Evolutionary conservation across 2,329 filamentous ascomycete genomes (phyloP).

Genomic region (Amphichorda felina): DNA sequence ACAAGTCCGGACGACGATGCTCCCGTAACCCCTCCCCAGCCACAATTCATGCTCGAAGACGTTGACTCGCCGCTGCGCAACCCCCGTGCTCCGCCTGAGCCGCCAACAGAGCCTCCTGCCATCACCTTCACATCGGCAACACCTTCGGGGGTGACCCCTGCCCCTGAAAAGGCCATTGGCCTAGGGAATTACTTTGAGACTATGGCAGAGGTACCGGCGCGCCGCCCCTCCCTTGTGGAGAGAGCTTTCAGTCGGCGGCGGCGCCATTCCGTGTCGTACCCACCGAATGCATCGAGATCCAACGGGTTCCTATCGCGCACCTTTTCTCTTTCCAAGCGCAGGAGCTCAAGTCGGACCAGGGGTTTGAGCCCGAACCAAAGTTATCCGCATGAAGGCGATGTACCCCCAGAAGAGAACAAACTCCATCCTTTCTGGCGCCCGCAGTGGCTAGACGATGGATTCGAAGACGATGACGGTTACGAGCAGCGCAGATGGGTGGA

Average conservation of each 20-base stretch:
- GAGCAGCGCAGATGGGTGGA: conserved; percentile 4
- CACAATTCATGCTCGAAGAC: conserved; percentile 34
- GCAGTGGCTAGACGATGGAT: conserved; percentile 25
- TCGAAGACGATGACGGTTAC: conserved; percentile 14
- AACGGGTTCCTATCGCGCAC: conserved; percentile 34
- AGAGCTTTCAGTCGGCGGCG: conserved; percentile 39
- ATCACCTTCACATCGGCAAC: conserved; percentile 53
- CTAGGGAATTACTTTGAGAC: conserved; percentile 43
- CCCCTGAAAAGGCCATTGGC: conserved; percentile 36
- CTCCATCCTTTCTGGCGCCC: conserved; percentile 53
- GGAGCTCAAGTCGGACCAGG: not conserved
- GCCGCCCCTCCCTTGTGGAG: conserved; percentile 38
- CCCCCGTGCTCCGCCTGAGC: conserved; percentile 45
- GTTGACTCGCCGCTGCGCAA: conserved; percentile 52
- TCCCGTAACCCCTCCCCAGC: conserved; percentile 41
- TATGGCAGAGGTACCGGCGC: conserved; percentile 20
- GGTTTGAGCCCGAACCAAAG: conserved; percentile 9
- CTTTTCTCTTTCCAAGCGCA: conserved; percentile 37
- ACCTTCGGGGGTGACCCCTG: conserved; percentile 45
- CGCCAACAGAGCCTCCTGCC: conserved; percentile 26
- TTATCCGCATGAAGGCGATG: conserved; percentile 30
- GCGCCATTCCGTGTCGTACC: conserved; percentile 28
- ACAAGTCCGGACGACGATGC: conserved; percentile 16
- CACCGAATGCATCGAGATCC: conserved; percentile 23
- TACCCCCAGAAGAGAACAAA: conserved; percentile 38